Evolutionary conservation across 192 early-diverging fungal species (phyloP).

Genomic region (Phycomyces nitens): DNA sequence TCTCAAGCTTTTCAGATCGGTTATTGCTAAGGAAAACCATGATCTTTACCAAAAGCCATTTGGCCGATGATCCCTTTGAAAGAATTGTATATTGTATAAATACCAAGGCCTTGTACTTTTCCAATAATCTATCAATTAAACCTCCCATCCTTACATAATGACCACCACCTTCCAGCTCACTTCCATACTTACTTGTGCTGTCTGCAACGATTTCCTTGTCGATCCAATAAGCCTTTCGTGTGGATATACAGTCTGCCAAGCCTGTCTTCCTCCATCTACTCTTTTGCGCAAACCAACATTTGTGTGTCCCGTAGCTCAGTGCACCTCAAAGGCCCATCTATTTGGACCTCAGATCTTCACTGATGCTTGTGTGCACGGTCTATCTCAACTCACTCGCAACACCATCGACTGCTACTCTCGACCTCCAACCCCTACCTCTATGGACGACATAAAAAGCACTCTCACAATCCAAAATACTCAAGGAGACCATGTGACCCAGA

Average conservation of each 20-base stretch:
- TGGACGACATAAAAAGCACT: neutral
- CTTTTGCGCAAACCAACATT: slow-evolving; percentile 10
- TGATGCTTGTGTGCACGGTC: neutral
- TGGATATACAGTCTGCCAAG: slow-evolving; percentile 14
- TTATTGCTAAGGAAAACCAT: neutral
- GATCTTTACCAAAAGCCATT: neutral
- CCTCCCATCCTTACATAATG: slow-evolving; percentile 4
- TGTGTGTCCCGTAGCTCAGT: slow-evolving; percentile 9
- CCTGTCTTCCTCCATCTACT: slow-evolving; percentile 8
- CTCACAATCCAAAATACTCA: neutral
- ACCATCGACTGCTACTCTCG: slow-evolving; percentile 1
- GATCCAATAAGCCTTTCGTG: slow-evolving; percentile 22
- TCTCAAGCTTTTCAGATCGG: neutral
- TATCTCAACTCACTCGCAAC: neutral
- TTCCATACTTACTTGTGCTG: slow-evolving; percentile 15
- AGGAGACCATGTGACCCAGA: neutral
- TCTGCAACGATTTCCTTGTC: slow-evolving; percentile 11
- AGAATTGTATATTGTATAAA: neutral
- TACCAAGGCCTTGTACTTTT: slow-evolving; percentile 5
- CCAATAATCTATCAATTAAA: neutral
- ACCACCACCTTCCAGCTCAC: slow-evolving; percentile 8
- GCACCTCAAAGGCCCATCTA: slow-evolving; percentile 10
- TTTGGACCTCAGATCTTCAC: slow-evolving; percentile 16
- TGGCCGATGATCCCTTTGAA: neutral
- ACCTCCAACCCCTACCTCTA: slow-evolving; percentile 8